phyloP scores from a whole-genome alignment of 495 filamentous ascomycete genomes.

The Tuber melanosporum region DNA sequence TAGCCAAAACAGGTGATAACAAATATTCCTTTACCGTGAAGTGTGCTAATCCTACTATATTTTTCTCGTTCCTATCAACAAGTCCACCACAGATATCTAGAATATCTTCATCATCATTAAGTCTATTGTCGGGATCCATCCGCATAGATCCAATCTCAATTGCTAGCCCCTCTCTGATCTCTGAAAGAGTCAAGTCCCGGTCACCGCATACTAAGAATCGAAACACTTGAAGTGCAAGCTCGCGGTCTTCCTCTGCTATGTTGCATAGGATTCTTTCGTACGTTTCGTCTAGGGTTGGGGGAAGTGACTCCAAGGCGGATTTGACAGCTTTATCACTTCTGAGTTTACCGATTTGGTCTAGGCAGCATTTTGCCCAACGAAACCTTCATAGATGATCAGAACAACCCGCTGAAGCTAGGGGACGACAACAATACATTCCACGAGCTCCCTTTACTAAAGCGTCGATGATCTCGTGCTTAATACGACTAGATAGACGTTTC shows the following conservation, averaged over 20 bases:
- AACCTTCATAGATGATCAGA: conserved; percentile 11
- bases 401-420: not conserved
- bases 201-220: conserved; percentile 16
- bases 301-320: conserved; percentile 38
- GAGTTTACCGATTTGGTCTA: conserved; percentile 25
- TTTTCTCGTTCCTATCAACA: conserved; percentile 4
- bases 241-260: conserved; percentile 31
- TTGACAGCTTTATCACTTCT: conserved; percentile 23
- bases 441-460: conserved; percentile 8
- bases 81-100: conserved; percentile 19
- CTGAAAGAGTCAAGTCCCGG: conserved; percentile 11
- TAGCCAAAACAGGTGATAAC: conserved; percentile 13
- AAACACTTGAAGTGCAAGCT: conserved; percentile 10
- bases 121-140: conserved; percentile 4
- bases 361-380: conserved; percentile 11
- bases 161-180: conserved; percentile 28
- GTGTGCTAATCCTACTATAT: conserved; percentile 29
- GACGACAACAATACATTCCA: no score
- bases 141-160: conserved; percentile 14
- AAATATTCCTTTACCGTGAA: conserved; percentile 42
- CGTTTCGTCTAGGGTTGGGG: conserved; percentile 42
- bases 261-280: conserved; percentile 41
- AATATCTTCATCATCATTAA: conserved; percentile 5
- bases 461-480: conserved; percentile 11
- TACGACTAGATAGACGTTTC: not conserved